Percentiles rank a stretch among this genome's conserved stretches.
phyloP scores from a whole-genome alignment of 345 rosid genomes.

The Eucalyptus globulus region DNA sequence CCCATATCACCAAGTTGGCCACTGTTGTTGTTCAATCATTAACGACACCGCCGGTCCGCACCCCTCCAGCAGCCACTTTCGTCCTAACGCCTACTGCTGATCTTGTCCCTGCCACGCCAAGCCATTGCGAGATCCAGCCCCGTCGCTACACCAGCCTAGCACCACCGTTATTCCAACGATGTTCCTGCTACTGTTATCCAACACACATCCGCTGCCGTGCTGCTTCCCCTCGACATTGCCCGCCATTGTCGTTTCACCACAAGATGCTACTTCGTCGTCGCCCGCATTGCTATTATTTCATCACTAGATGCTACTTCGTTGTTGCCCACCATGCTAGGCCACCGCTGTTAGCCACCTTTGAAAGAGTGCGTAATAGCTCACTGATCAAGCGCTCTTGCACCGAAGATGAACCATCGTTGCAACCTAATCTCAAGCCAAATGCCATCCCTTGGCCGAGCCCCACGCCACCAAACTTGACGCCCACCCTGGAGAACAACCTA shows the following conservation, averaged over 20 bases:
- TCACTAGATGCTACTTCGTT: fast-evolving
- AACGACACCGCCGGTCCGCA: fast-evolving
- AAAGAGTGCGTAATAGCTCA: no score
- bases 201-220: fast-evolving
- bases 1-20: fast-evolving
- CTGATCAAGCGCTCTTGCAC: no score
- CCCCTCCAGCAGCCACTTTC: fast-evolving
- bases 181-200: fast-evolving
- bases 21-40: fast-evolving
- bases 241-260: fast-evolving
- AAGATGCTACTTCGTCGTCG: fast-evolving
- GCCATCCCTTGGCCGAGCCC: fast-evolving
- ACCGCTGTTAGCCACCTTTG: fast-evolving
- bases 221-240: fast-evolving
- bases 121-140: no score
- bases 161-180: no score
- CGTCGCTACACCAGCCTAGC: fast-evolving
- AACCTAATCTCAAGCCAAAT: fast-evolving
- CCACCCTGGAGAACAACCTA: fast-evolving
- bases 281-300: fast-evolving
- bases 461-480: fast-evolving
- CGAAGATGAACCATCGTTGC: no score
- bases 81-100: fast-evolving
- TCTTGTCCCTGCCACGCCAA: fast-evolving
- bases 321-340: fast-evolving